Conservation (phyloP, 2,329 filamentous ascomycete genomes). For the Zopfia rhizophila region DNA sequence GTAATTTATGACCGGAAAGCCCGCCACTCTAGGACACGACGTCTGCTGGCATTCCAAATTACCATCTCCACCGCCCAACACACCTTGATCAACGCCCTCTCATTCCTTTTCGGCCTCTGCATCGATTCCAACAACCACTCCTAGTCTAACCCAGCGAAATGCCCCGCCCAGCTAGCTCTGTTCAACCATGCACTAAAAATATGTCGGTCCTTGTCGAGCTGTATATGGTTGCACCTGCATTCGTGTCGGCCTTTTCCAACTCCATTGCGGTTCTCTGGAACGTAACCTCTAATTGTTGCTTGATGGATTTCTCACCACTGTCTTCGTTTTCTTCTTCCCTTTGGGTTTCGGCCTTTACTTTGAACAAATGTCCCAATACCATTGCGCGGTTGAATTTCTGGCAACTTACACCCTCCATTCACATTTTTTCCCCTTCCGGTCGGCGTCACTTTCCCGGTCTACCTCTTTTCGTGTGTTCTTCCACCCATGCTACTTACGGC, state of each 20-base stretch:
- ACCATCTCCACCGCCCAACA: not conserved
- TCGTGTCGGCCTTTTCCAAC: not conserved
- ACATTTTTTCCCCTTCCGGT: not conserved
- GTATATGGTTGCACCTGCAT: too few species aligned
- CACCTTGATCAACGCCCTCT: not conserved
- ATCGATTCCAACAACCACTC: not conserved
- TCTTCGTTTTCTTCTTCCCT: not conserved
- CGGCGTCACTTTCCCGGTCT: not conserved
- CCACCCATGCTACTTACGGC: not conserved
- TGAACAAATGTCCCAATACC: not conserved
- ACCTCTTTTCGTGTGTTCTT: not conserved
- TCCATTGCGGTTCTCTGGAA: not conserved
- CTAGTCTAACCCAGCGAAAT: not conserved
- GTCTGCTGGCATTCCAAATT: conserved; percentile 1
- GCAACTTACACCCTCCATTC: not conserved
- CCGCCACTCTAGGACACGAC: not conserved
- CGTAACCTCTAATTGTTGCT: not conserved
- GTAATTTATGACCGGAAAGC: not conserved
- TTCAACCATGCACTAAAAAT: conserved; percentile 1
- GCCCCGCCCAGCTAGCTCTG: too few species aligned
- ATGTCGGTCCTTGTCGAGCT: not conserved
- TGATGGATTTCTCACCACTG: not conserved
- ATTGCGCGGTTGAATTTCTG: not conserved
- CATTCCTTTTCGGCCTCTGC: not conserved
- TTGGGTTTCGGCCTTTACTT: not conserved